A percentile compares a stretch with the other conserved stretches of the same genome.
These are phyloP conservation scores for Septoria linicola DNA, from an alignment of 2,329 filamentous ascomycete genomes.

Conservation along the genomic window DNA sequence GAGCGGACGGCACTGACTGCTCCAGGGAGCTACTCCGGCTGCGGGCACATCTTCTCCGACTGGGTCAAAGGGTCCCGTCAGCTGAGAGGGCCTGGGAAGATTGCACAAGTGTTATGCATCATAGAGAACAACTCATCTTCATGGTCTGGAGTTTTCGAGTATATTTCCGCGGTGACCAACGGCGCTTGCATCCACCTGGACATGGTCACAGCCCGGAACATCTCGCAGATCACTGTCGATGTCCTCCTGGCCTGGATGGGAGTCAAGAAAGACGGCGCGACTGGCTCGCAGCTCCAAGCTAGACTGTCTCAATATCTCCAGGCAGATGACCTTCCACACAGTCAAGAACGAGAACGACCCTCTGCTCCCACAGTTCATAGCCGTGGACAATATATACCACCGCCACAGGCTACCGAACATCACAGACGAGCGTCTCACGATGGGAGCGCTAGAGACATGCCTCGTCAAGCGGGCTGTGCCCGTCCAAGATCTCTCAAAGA, in stretches of 20 bases:
- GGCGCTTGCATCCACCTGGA: constrained; percentile 13
- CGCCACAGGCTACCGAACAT: neutral
- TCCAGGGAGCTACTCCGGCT: constrained; percentile 14
- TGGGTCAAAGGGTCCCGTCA: constrained; percentile 14
- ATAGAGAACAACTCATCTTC: neutral
- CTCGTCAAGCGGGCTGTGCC: constrained; percentile 5
- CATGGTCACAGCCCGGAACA: constrained; percentile 6
- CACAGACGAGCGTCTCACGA: neutral
- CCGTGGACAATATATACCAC: neutral
- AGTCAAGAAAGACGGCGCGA: constrained; percentile 14
- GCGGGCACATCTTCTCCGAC: constrained; percentile 15
- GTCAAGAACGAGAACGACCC: constrained; percentile 5
- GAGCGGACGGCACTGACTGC: constrained; percentile 12
- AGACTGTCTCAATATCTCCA: constrained; percentile 6
- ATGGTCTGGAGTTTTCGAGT: constrained; percentile 9
- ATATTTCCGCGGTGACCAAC: constrained; percentile 7
- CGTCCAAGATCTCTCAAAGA: constrained; percentile 9
- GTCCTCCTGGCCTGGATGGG: constrained; percentile 21
- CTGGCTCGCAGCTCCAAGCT: neutral
- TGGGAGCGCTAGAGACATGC: neutral
- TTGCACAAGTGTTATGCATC: constrained; percentile 16
- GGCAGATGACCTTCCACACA: neutral
- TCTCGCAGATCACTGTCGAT: constrained; percentile 19
- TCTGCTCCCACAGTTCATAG: neutral
- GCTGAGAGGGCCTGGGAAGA: constrained; percentile 14